Evolutionary conservation across 495 filamentous ascomycete species (phyloP).

Genomic region (Bathelium albidoporum): DNA sequence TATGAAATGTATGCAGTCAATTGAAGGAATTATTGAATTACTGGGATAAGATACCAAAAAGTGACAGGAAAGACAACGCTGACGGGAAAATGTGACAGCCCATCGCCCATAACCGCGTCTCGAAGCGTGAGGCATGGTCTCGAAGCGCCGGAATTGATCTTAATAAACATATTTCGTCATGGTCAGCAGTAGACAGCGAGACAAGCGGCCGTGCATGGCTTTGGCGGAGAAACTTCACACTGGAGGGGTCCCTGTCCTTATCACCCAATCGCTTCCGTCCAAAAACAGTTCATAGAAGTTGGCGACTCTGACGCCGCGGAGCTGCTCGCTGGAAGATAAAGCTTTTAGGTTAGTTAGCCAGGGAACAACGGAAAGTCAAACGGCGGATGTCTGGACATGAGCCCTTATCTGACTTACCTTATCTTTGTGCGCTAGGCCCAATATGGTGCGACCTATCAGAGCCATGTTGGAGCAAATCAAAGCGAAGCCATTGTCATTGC

Average conservation of each 20-base stretch:
- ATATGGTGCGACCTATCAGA: background rate
- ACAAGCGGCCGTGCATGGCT: background rate
- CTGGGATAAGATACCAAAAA: background rate
- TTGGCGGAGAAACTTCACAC: background rate
- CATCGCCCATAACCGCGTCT: background rate
- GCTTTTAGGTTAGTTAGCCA: background rate
- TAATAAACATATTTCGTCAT: background rate
- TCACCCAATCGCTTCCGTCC: background rate
- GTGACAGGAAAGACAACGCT: background rate
- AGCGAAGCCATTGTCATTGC: background rate
- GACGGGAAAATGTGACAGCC: background rate
- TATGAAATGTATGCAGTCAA: background rate
- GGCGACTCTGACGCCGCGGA: background rate
- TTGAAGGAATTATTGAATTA: background rate
- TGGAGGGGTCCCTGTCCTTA: background rate
- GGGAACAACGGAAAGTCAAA: background rate
- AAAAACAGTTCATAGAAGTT: background rate
- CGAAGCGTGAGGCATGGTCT: background rate
- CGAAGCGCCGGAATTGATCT: background rate
- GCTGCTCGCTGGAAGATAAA: background rate
- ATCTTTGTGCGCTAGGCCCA: background rate
- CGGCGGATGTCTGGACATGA: background rate
- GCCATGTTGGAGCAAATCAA: background rate
- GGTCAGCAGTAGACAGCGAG: background rate
- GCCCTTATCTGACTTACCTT: background rate